Evolutionary conservation across 345 rosid genomes (phyloP).

Genomic region (Eucalyptus caleyi): DNA sequence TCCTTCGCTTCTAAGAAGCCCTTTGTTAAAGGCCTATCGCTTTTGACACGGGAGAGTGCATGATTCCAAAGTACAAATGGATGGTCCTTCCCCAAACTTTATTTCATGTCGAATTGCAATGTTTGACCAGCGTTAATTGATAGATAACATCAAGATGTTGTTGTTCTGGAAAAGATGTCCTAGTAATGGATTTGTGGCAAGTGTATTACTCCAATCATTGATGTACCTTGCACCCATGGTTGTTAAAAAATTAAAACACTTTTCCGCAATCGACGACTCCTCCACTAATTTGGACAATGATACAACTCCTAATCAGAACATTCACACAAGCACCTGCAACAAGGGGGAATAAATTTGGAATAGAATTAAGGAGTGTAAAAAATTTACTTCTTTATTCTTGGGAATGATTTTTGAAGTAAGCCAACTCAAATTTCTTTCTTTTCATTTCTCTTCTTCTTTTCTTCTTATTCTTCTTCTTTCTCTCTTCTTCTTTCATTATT

Average conservation of each 20-base stretch:
- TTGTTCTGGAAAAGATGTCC: background rate
- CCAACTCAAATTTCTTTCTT: too few species aligned
- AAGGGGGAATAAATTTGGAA: too few species aligned
- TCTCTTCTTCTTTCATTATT: too few species aligned
- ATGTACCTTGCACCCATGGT: background rate
- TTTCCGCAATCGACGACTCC: background rate
- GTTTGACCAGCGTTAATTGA: background rate
- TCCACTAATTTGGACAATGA: background rate
- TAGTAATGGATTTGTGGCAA: background rate
- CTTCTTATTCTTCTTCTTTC: too few species aligned
- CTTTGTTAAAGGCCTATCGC: background rate
- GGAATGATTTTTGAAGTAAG: too few species aligned
- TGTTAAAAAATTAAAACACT: background rate
- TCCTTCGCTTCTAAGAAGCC: background rate
- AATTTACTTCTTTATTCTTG: too few species aligned
- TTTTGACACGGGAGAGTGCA: background rate
- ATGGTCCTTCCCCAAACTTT: background rate
- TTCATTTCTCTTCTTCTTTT: too few species aligned
- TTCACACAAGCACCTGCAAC: background rate
- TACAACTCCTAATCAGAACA: background rate
- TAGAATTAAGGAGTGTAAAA: too few species aligned
- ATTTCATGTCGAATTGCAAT: background rate
- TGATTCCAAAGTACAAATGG: background rate
- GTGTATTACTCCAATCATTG: background rate
- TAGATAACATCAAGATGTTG: background rate